These are phyloP conservation scores for Coemansia brasiliensis DNA, from an alignment of 192 early-diverging fungal species.

Conservation along the genomic window DNA sequence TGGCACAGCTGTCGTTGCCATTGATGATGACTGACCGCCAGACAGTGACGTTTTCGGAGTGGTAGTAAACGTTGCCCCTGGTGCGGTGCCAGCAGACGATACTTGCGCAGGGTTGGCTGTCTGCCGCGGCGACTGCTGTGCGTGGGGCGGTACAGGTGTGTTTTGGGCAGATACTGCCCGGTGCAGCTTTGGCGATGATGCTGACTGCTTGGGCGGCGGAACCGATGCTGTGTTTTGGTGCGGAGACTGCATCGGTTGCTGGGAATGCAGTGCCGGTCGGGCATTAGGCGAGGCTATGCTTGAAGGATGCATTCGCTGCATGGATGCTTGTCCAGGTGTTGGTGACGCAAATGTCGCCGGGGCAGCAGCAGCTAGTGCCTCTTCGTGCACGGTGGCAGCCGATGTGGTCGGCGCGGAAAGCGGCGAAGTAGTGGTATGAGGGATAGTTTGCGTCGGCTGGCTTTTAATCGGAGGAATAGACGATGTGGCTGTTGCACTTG, in stretches of 20 bases:
- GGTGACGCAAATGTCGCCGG: slow-evolving; percentile 18
- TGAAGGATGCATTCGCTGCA: slow-evolving; percentile 27
- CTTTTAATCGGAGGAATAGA: slow-evolving; percentile 33
- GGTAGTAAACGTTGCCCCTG: slow-evolving; percentile 9
- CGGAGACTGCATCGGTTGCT: slow-evolving; percentile 33
- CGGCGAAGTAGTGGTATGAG: slow-evolving; percentile 34
- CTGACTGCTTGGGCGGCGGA: slow-evolving; percentile 31
- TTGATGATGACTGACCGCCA: not conserved
- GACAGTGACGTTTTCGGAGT: slow-evolving; percentile 14
- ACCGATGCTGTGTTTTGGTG: slow-evolving; percentile 45
- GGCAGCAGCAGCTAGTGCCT: not conserved
- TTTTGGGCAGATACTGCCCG: slow-evolving; percentile 43
- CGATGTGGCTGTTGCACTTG: slow-evolving; percentile 17
- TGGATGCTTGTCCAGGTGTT: slow-evolving; percentile 20
- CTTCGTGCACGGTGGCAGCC: not conserved
- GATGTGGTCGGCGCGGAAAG: not conserved
- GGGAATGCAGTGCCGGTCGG: slow-evolving; percentile 14
- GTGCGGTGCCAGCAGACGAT: slow-evolving; percentile 4
- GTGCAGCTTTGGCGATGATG: slow-evolving; percentile 33
- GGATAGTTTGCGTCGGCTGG: slow-evolving; percentile 4
- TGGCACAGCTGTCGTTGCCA: slow-evolving; percentile 14
- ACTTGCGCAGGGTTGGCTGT: slow-evolving; percentile 1
- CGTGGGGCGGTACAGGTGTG: slow-evolving; percentile 16
- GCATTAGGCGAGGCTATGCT: slow-evolving; percentile 35
- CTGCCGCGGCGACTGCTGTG: slow-evolving; percentile 26